A percentile compares a stretch with the other conserved stretches of the same genome.
phyloP scores from a whole-genome alignment of 208 protist species.

The Crithidia bombi region DNA sequence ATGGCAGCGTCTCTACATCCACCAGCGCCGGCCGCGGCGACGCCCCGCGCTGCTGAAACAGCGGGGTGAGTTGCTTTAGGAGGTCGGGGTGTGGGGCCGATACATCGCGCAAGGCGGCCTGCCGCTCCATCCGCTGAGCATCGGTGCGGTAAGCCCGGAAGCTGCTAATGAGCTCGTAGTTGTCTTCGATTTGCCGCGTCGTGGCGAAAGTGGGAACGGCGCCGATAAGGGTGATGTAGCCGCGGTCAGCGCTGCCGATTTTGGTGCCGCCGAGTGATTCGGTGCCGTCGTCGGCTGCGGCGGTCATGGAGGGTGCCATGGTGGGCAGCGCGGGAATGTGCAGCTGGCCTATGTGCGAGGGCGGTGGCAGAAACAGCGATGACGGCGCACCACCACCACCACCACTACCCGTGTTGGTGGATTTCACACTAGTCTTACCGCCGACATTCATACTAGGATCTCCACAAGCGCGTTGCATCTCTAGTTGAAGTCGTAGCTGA shows the following conservation, averaged over 20 bases:
- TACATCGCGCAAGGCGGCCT: constrained; percentile 42
- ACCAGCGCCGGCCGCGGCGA: constrained; percentile 43
- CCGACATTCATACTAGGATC: constrained; percentile 7
- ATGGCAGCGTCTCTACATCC: constrained; percentile 62
- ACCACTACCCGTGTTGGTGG: too few species aligned
- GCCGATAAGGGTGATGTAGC: constrained; percentile 69
- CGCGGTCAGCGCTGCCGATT: constrained; percentile 51
- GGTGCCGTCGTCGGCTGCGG: constrained; percentile 63
- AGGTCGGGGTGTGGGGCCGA: constrained; percentile 78
- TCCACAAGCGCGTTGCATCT: constrained; percentile 50
- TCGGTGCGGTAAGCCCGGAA: constrained; percentile 81
- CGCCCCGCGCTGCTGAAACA: constrained; percentile 29
- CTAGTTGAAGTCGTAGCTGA: constrained; percentile 52
- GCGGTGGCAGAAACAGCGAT: too few species aligned
- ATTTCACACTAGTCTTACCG: neutral
- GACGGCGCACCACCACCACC: too few species aligned
- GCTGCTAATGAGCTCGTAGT: constrained; percentile 85
- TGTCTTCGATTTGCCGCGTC: constrained; percentile 65
- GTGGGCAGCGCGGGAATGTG: constrained; percentile 64
- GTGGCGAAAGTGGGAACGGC: constrained; percentile 66
- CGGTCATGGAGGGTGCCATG: constrained; percentile 76
- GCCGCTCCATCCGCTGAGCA: constrained; percentile 51
- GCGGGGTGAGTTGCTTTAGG: constrained; percentile 57
- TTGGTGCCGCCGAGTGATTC: constrained; percentile 66
- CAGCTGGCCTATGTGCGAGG: constrained; percentile 23